Percentiles rank a stretch among this genome's conserved stretches.
Conservation (phyloP, 2,329 filamentous ascomycete species). For the Alternaria tenuissima region DNA sequence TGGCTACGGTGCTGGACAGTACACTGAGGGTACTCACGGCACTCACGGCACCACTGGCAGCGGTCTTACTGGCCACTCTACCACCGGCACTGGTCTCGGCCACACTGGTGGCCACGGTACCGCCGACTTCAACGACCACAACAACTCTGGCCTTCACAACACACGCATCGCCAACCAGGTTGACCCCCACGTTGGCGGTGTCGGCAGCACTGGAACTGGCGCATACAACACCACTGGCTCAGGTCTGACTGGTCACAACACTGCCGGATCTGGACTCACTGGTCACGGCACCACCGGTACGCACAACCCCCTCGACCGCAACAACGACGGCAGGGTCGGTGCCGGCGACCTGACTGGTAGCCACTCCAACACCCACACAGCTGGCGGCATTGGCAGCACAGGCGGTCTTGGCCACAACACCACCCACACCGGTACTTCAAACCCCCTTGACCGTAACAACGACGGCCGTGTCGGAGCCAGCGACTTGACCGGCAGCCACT, state of each 20-base stretch:
- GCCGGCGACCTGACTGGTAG: too few species aligned
- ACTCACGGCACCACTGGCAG: constrained; percentile 18
- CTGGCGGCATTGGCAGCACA: not conserved
- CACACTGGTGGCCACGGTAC: constrained; percentile 2
- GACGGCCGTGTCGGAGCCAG: too few species aligned
- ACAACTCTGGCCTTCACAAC: constrained; percentile 49
- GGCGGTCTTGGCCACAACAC: not conserved
- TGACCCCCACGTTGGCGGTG: constrained; percentile 39
- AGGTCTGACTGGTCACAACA: not conserved
- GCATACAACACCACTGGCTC: constrained; percentile 3
- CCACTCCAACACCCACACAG: not conserved
- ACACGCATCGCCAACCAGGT: constrained; percentile 28
- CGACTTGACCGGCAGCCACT: too few species aligned
- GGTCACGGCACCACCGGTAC: constrained; percentile 43
- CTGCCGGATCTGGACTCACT: not conserved
- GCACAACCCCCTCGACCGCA: not conserved
- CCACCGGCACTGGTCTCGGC: constrained; percentile 12
- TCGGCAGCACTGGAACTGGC: not conserved
- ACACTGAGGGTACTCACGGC: constrained; percentile 17
- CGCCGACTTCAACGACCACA: constrained; percentile 38
- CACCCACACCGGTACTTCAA: not conserved
- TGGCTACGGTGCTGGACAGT: constrained; percentile 20
- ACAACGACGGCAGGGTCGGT: too few species aligned
- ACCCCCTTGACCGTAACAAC: too few species aligned
- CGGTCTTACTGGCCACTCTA: constrained; percentile 10